Evolutionary conservation across 495 filamentous ascomycete genomes (phyloP).

Genomic region (Aspergillus steynii): DNA sequence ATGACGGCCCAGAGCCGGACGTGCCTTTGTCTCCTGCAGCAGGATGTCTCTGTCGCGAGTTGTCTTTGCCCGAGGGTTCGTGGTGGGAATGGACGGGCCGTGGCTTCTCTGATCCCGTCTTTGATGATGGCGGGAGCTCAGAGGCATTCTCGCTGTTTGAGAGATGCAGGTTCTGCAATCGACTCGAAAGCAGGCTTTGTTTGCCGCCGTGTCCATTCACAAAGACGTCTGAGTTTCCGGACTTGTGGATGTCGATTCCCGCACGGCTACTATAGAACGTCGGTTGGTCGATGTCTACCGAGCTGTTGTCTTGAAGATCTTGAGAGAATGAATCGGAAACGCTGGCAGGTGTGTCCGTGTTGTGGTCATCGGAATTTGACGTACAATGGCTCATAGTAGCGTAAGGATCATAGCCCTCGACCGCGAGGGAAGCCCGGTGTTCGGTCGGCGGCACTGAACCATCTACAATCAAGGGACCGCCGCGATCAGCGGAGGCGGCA

Average conservation of each 20-base stretch:
- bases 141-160: slow-evolving; percentile 38
- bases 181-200: slow-evolving; percentile 37
- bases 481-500: slow-evolving; percentile 30
- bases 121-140: slow-evolving; percentile 18
- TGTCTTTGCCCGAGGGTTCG: slow-evolving; percentile 27
- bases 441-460: slow-evolving; percentile 44
- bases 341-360: slow-evolving; percentile 42
- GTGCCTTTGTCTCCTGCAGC: slow-evolving; percentile 35
- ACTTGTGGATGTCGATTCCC: slow-evolving; percentile 28
- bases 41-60: slow-evolving; percentile 32
- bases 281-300: slow-evolving; percentile 39
- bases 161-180: slow-evolving; percentile 40
- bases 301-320: slow-evolving; percentile 39
- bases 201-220: slow-evolving; percentile 25
- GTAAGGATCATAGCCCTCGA: slow-evolving; percentile 36
- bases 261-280: slow-evolving; percentile 26
- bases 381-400: slow-evolving; percentile 33
- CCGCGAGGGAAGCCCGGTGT: slow-evolving; percentile 24
- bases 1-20: slow-evolving; percentile 16
- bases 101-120: slow-evolving; percentile 33
- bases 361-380: slow-evolving; percentile 45
- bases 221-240: slow-evolving; percentile 8
- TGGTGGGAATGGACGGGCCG: slow-evolving; percentile 25
- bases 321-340: slow-evolving; percentile 45
- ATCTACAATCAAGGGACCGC: slow-evolving; percentile 49